A percentile compares a stretch with the other conserved stretches of the same genome.
Conservation (phyloP, 2,329 filamentous ascomycete genomes). For the Aspergillus aculeatus region DNA sequence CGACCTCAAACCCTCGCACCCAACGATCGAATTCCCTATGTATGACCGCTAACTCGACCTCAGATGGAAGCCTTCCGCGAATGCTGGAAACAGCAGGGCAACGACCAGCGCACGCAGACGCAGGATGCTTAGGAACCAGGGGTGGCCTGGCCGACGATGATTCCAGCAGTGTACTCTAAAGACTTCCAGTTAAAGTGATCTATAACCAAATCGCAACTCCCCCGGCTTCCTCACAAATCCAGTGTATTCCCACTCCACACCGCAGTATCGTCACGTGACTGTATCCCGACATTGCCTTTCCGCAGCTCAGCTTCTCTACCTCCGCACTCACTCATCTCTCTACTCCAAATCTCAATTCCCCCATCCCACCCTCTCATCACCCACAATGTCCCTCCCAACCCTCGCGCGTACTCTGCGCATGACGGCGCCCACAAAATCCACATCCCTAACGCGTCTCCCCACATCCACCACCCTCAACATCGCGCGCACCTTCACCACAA, state of each 20-base stretch:
- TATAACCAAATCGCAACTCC: neutral
- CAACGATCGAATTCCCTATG: neutral
- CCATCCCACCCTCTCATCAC: slow-evolving; percentile 10
- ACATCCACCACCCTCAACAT: slow-evolving; percentile 16
- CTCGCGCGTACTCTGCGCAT: slow-evolving; percentile 1
- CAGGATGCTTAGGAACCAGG: slow-evolving; percentile 60
- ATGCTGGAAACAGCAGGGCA: slow-evolving; percentile 89
- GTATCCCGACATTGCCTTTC: slow-evolving; percentile 12
- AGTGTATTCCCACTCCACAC: neutral
- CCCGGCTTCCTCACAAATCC: neutral
- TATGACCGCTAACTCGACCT: neutral
- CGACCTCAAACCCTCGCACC: neutral
- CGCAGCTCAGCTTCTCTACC: neutral
- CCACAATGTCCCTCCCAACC: slow-evolving; percentile 5
- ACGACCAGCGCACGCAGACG: slow-evolving; percentile 75
- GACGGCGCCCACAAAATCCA: slow-evolving; percentile 11
- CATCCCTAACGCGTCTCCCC: slow-evolving; percentile 19
- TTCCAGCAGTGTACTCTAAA: slow-evolving; percentile 10
- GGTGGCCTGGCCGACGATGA: neutral
- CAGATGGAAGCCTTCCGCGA: slow-evolving; percentile 87
- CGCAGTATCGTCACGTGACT: slow-evolving; percentile 27
- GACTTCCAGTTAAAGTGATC: neutral
- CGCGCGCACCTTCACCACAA: slow-evolving; percentile 22
- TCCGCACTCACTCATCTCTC: neutral
- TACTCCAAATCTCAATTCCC: neutral